Evolutionary conservation across 2,329 filamentous ascomycete species (phyloP), one percentile per base, ranked within the genome.

Genomic region (Emmonsia crescens): DNA sequence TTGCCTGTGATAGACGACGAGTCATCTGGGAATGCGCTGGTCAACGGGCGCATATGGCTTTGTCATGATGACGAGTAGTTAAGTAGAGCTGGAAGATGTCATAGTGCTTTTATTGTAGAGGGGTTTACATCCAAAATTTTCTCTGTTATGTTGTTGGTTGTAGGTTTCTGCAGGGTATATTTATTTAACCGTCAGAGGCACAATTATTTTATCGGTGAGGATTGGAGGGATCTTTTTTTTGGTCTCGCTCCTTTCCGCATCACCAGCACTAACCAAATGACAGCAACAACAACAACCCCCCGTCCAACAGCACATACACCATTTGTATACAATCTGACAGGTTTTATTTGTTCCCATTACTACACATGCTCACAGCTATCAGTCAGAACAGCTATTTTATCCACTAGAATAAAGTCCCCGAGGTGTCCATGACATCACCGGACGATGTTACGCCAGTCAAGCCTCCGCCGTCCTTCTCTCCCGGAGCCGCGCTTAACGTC

Each of bases 391-490:
- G 42, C 57, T 40, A 38, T 62, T 58, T 49, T 51, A 40, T 33
- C n/a, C 14, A 38, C 44, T 51, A 27, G 24, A 40, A 40, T 54
- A 42, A 19, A 27, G 56, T 59, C 36, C 61, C 60, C 64, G 66
- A 69, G 72, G 69, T 73, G 74, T 84, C 81, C 78, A 89, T 89
- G 87, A 85, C 85, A 82, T 82, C 85, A 75, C 78, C 82, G 72
- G 79, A 83, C 73, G 79, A 87, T 84, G 84, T 80, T 78, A 78
- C 81, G 71, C 81, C 84, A 69, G 79, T 83, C 77, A 83, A 87
- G 75, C 84, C 86, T 73, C 83, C 88, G 75, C 85, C 86, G 74
- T 83, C 86, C 70, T 82, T 88, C 74, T 86, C 88, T 70, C 78
- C 85, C 71, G 85, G 86, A 67, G 81, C 85, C 68, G 83, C 86